Evolutionary conservation across 179 eudicot species (phyloP), one percentile per base, ranked within the genome.

Genomic region (Nepenthes alata): DNA sequence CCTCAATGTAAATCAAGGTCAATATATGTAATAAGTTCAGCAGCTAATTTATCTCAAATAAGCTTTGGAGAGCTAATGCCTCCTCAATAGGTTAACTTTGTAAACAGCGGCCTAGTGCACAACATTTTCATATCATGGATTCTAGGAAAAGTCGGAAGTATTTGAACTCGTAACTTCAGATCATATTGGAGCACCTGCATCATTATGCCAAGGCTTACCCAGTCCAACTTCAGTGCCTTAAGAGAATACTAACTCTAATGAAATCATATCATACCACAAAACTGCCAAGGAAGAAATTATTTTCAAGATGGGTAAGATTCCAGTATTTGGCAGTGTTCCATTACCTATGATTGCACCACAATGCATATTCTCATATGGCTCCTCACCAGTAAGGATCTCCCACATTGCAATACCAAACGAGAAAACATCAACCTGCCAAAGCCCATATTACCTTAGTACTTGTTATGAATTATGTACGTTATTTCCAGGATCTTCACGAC

Each of bases 271-370:
- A 50, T 10, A 13, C 12, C n/a, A 50, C 11, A 50, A 13, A 50
- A 3, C 53, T 13, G n/a, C 11, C 13, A 50, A 50, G 53, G 15
- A 3, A 50, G 53, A 13, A 50, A 3, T 3, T 13, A 62, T 13
- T 13, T 50, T 50, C 53, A 3, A 8, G n/a, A 47, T 47, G n/a
- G 11, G 11, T 8, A 50, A 41, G 4, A 10, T 50, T 7, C 11
- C 4, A 50, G 15, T 50, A 11, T n/a, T 13, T 7, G 48, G 37
- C 41, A 47, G 3, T 7, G 52, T 37, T 49, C 25, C 47, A 45
- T 77, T 72, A 89, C 98, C 98, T 64, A 93, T 93, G 78, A 93
- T 93, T 65, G 97, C 85, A 53, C 97, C 97, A 66, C 91, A 89
- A 68, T 93, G 97, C 98, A 93, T 93, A 65, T 89, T 87, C 60